phyloP scores from a whole-genome alignment of 73 alveolate species.

The Tetrahymena thermophila region DNA sequence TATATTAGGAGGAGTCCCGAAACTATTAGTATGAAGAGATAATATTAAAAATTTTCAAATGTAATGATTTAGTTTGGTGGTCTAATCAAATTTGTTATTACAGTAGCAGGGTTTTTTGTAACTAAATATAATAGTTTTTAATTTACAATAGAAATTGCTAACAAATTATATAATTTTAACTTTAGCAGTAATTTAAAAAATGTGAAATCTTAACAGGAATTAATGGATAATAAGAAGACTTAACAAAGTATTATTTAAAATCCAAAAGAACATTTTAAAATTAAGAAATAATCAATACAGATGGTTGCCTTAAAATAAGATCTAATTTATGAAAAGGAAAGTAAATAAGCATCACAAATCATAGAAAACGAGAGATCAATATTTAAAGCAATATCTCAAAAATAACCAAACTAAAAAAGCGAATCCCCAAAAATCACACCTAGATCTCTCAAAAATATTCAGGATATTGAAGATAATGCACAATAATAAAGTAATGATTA shows the following conservation, averaged over 20 bases:
- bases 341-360: neutral
- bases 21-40: neutral
- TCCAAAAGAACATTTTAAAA: neutral
- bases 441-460: neutral
- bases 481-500: neutral
- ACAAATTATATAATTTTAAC: neutral
- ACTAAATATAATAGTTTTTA: neutral
- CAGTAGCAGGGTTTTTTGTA: neutral
- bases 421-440: neutral
- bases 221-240: neutral
- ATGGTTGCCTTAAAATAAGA: neutral
- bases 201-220: neutral
- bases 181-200: neutral
- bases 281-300: neutral
- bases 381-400: neutral
- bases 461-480: neutral
- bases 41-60: neutral
- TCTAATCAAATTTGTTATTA: neutral
- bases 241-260: neutral
- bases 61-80: neutral
- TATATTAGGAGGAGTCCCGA: neutral
- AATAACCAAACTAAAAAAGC: neutral
- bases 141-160: neutral
- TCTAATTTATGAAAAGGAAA: neutral
- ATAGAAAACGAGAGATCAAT: neutral